A percentile compares a stretch with the other conserved stretches of the same genome.
Evolutionary conservation across 352 stramenopile species (phyloP).

Genomic region (Pythium guiyangense): DNA sequence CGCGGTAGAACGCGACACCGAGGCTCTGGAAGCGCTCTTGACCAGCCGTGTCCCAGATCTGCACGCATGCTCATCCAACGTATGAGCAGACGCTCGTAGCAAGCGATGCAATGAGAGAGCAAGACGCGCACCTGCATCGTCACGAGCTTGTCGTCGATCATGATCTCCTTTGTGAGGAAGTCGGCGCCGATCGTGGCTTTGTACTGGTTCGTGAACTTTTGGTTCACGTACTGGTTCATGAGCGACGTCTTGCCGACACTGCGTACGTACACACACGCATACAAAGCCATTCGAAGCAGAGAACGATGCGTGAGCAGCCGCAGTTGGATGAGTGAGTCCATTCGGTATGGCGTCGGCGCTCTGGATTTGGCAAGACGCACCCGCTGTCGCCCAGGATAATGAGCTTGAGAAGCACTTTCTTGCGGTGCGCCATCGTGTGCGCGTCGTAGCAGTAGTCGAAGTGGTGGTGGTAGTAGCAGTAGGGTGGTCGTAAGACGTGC

Average conservation of each 20-base stretch:
- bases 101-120: no score
- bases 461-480: background rate
- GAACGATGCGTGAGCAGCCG: background rate
- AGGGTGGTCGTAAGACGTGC: no score
- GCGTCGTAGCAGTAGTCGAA: no score
- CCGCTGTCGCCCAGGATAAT: constrained; percentile 98
- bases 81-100: no score
- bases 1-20: constrained; percentile 97
- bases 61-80: background rate
- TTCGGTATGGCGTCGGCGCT: no score
- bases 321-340: no score
- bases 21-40: constrained; percentile 99
- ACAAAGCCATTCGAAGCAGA: constrained; percentile 1
- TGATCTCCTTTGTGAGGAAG: constrained; percentile 97
- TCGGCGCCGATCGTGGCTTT: constrained; percentile 99
- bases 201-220: constrained; percentile 99
- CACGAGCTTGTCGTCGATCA: constrained; percentile 94
- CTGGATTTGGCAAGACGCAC: constrained; percentile 40
- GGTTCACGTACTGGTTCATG: constrained; percentile 99
- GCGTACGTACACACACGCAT: constrained; percentile 2
- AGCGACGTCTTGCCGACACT: constrained; percentile 99
- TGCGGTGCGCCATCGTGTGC: constrained; percentile 78
- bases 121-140: constrained; percentile 88
- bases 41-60: constrained; percentile 99
- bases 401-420: constrained; percentile 97